Base-by-base conservation (phyloP, 768 basidiomycete genomes). In the Pholiota microspora region DNA sequence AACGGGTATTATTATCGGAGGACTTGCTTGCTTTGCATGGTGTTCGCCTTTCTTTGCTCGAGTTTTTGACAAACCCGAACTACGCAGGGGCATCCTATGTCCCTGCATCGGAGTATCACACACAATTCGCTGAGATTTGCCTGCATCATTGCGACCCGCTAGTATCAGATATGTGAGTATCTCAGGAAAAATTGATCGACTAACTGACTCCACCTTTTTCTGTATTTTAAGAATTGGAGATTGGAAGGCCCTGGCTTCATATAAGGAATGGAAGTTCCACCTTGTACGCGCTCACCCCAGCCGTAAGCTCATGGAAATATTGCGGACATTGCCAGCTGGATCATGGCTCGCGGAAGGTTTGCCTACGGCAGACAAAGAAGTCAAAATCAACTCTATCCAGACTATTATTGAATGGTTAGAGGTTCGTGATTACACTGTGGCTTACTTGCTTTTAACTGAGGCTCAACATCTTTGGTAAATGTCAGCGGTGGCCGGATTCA, bases 71-170 rank as follows among this genome's bases (percentile, higher is more conserved):
- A 27, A 48, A 50, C 31, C 15, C 18, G n/a, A 38, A 42, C 2
- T 45, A 45, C 5, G 57, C 60, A 2, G 45, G 51, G n/a, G 13
- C 44, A 2, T 18, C 48, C 18, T 50, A 54, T 13, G 34, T 61
- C 34, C 36, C 54, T 24, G 32, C 55, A 1, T 21, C 9, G 10
- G 31, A n/a, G n/a, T 61, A 58, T 45, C 60, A 61, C 23, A 54
- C 57, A 6, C 60, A 61, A 25, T 45, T 56, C 38, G 60, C 60
- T 16, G 60, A 61, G 38, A 54, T 58, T n/a, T 61, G 60, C 34
- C 27, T 61, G 25, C 44, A 51, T 44, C 50, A 42, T 25, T 61
- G 60, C 29, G 46, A 58, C 35, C 57, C 57, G 15, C 52, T 21
- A 12, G 29, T 49, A 38, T 52, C 56, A 10, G 50, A 57, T 53